phyloP scores from a whole-genome alignment of 2,329 filamentous ascomycete species.

The Rhinocladiella similis region DNA sequence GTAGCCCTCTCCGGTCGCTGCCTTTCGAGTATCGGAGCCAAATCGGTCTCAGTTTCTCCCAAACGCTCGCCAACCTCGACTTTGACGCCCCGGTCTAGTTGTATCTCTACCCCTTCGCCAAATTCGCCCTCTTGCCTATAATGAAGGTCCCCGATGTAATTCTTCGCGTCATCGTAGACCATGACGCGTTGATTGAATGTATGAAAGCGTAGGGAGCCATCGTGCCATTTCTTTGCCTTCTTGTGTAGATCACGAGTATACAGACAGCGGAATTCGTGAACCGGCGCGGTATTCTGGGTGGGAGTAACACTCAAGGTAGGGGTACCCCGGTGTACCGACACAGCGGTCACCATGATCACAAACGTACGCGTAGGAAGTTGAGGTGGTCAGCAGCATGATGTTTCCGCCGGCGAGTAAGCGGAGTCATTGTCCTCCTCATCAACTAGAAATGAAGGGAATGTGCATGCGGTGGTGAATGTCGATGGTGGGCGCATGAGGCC shows the following conservation, averaged over 20 bases:
- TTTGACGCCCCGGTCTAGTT: constrained; percentile 73
- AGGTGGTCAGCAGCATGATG: constrained; percentile 19
- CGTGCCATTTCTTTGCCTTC: constrained; percentile 92
- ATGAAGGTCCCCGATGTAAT: constrained; percentile 82
- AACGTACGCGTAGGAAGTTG: constrained; percentile 1
- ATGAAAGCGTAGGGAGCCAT: constrained; percentile 84
- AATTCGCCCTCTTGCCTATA: constrained; percentile 71
- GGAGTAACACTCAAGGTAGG: constrained; percentile 44
- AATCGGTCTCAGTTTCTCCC: constrained; percentile 73
- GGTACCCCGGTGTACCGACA: constrained; percentile 32
- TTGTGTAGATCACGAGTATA: constrained; percentile 82
- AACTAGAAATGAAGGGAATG: background rate
- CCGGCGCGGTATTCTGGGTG: constrained; percentile 67
- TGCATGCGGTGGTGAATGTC: background rate
- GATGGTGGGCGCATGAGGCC: background rate
- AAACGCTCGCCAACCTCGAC: constrained; percentile 78
- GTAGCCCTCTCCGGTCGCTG: constrained; percentile 38
- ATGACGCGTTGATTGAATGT: constrained; percentile 89
- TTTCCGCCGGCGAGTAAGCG: background rate
- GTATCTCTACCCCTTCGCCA: constrained; percentile 77
- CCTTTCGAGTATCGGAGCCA: constrained; percentile 73
- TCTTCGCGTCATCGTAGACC: constrained; percentile 80
- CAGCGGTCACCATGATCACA: constrained; percentile 16
- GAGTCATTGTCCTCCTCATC: background rate
- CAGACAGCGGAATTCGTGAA: constrained; percentile 80